Evolutionary conservation across 139 green algal genomes (phyloP).

Genomic region (Chlorella sp.): DNA sequence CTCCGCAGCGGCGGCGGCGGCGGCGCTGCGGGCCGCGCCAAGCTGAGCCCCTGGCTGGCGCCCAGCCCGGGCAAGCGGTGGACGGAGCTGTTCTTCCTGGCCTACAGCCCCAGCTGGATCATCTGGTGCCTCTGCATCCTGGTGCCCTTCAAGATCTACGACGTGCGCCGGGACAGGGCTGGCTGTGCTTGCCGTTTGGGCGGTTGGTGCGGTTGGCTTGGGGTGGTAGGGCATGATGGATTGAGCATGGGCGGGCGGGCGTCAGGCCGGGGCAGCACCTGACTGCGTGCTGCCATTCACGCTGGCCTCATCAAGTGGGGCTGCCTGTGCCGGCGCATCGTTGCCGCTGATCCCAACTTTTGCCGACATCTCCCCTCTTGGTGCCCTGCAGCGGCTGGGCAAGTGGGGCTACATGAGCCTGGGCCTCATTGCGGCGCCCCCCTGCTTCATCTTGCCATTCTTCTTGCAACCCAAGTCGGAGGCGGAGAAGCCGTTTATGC

Average conservation of each 20-base stretch:
- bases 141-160: slow-evolving; percentile 92
- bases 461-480: slow-evolving; percentile 78
- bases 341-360: neutral
- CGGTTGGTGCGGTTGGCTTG: too few species aligned
- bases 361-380: neutral
- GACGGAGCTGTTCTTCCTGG: slow-evolving; percentile 91
- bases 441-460: slow-evolving; percentile 82
- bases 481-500: slow-evolving; percentile 68
- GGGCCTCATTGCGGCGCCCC: slow-evolving; percentile 70
- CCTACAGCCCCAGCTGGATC: slow-evolving; percentile 95
- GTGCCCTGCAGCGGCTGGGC: slow-evolving; percentile 50
- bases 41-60: slow-evolving; percentile 70
- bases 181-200: too few species aligned
- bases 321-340: neutral
- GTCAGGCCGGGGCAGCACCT: too few species aligned
- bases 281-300: too few species aligned
- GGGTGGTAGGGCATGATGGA: too few species aligned
- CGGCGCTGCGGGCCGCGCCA: neutral
- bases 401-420: slow-evolving; percentile 88
- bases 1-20: too few species aligned
- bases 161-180: slow-evolving; percentile 61
- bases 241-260: too few species aligned
- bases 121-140: slow-evolving; percentile 86
- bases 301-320: neutral
- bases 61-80: slow-evolving; percentile 88